phyloP scores from a whole-genome alignment of 2,329 filamentous ascomycete species.

The Didymella pomorum region DNA sequence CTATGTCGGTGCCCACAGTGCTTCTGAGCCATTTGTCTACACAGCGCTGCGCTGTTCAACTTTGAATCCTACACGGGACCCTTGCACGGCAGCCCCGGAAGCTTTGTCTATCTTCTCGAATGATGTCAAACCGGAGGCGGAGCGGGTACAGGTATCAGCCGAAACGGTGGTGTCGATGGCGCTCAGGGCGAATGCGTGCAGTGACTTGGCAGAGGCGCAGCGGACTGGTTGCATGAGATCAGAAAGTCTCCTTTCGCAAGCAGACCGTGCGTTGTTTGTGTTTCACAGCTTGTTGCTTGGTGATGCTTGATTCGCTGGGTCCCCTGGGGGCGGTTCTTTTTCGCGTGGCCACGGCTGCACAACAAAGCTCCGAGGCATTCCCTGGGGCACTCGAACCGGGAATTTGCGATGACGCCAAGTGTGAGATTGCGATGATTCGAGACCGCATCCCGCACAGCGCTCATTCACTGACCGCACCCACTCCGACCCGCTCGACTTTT shows the following conservation, averaged over 20 bases:
- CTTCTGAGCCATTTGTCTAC: neutral
- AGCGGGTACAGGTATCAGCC: neutral
- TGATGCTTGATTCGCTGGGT: slow-evolving; percentile 15
- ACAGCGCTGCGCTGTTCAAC: neutral
- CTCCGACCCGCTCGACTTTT: slow-evolving; percentile 3
- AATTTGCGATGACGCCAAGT: slow-evolving; percentile 13
- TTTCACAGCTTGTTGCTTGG: slow-evolving; percentile 6
- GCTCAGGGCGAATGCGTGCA: neutral
- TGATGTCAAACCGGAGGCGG: neutral
- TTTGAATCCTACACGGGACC: neutral
- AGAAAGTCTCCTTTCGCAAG: neutral
- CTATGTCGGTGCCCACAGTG: slow-evolving; percentile 13
- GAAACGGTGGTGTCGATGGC: neutral
- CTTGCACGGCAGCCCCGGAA: slow-evolving; percentile 1
- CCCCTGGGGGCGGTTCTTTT: neutral
- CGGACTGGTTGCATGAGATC: slow-evolving; percentile 7
- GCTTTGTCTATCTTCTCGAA: neutral
- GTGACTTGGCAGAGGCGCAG: slow-evolving; percentile 13
- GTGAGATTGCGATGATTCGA: slow-evolving; percentile 6
- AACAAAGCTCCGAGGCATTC: slow-evolving; percentile 17
- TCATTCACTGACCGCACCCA: slow-evolving; percentile 8
- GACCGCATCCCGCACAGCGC: slow-evolving; percentile 1
- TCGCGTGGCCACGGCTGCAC: slow-evolving; percentile 8
- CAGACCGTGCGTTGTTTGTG: slow-evolving; percentile 1
- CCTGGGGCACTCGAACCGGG: neutral